Conservation (phyloP, 2,329 filamentous ascomycete species). For the Thermochaetoides dissita region DNA sequence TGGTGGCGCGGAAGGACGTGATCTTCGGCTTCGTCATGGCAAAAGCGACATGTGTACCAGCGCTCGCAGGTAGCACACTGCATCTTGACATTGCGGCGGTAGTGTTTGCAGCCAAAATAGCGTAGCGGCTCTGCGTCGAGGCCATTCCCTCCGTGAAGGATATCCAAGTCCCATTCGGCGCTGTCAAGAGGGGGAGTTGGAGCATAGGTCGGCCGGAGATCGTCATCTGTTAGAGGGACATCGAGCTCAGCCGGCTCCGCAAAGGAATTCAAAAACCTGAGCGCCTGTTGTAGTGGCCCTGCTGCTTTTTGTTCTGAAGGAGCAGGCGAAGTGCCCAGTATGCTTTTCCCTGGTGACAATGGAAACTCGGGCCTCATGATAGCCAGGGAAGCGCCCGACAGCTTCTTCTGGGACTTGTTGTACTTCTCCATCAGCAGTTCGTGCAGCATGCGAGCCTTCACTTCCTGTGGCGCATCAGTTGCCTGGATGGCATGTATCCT, state of each 20-base stretch:
- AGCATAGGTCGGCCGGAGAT: constrained; percentile 54
- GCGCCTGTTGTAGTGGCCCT: constrained; percentile 29
- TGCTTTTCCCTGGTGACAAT: constrained; percentile 8
- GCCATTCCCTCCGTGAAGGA: constrained; percentile 16
- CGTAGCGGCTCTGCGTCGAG: constrained; percentile 20
- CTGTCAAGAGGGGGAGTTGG: constrained; percentile 36
- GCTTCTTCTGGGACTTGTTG: constrained; percentile 26
- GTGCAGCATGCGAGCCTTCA: constrained; percentile 63
- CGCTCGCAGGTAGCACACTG: constrained; percentile 80
- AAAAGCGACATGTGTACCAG: constrained; percentile 94
- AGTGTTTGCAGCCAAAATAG: constrained; percentile 73
- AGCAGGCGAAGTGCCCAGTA: constrained; percentile 5
- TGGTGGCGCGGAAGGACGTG: constrained; percentile 67
- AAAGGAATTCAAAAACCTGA: constrained; percentile 42
- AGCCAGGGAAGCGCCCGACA: constrained; percentile 6
- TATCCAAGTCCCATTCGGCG: constrained; percentile 29
- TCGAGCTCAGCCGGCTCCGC: constrained; percentile 28
- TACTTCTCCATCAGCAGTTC: constrained; percentile 57
- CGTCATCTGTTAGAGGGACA: constrained; percentile 42
- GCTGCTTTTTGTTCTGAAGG: constrained; percentile 23
- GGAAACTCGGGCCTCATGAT: constrained; percentile 16
- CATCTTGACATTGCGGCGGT: constrained; percentile 88
- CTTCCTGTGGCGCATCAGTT: constrained; percentile 39
- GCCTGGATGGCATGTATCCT: constrained; percentile 57
- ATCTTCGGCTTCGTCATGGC: constrained; percentile 72